A percentile compares a stretch with the other conserved stretches of the same genome.
Evolutionary conservation across 768 basidiomycete genomes (phyloP).

Genomic region (Tulasnella sp.): DNA sequence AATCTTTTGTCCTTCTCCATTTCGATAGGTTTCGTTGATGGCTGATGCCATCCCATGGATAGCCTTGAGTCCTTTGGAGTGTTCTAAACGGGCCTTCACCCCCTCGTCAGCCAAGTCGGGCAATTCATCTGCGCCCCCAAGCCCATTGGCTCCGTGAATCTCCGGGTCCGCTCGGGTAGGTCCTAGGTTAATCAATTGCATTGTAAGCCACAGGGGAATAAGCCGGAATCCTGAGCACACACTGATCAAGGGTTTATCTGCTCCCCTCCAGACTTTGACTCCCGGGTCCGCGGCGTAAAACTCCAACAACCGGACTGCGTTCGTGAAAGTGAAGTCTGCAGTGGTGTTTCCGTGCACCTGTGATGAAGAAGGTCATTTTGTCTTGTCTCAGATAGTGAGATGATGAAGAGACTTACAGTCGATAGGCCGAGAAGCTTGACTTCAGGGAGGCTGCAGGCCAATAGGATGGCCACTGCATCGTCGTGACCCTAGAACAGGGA

Average conservation of each 20-base stretch:
- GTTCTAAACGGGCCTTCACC: slow-evolving; percentile 14
- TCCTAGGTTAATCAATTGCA: not conserved
- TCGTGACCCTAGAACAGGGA: slow-evolving; percentile 72
- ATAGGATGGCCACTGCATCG: slow-evolving; percentile 81
- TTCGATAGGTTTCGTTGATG: slow-evolving; percentile 60
- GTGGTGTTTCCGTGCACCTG: slow-evolving; percentile 83
- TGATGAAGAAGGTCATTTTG: slow-evolving; percentile 3
- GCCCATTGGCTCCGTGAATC: slow-evolving; percentile 82
- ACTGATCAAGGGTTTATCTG: slow-evolving; percentile 65
- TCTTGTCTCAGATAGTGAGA: too few species aligned
- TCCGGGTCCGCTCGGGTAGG: slow-evolving; percentile 36
- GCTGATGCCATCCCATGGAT: slow-evolving; percentile 68
- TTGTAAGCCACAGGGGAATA: slow-evolving; percentile 47
- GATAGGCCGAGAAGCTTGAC: slow-evolving; percentile 81
- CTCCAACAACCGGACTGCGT: slow-evolving; percentile 75
- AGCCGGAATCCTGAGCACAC: slow-evolving; percentile 53
- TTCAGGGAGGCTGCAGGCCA: slow-evolving; percentile 68
- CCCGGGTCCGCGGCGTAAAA: slow-evolving; percentile 68
- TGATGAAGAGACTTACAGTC: slow-evolving; percentile 54
- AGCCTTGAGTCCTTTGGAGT: slow-evolving; percentile 45
- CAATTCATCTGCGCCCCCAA: slow-evolving; percentile 83
- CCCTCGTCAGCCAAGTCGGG: slow-evolving; percentile 44
- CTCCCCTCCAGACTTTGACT: slow-evolving; percentile 70
- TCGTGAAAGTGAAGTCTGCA: slow-evolving; percentile 62
- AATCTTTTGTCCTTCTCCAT: slow-evolving; percentile 48